phyloP scores from a whole-genome alignment of 768 basidiomycete genomes.

The Auriscalpium microsporum region DNA sequence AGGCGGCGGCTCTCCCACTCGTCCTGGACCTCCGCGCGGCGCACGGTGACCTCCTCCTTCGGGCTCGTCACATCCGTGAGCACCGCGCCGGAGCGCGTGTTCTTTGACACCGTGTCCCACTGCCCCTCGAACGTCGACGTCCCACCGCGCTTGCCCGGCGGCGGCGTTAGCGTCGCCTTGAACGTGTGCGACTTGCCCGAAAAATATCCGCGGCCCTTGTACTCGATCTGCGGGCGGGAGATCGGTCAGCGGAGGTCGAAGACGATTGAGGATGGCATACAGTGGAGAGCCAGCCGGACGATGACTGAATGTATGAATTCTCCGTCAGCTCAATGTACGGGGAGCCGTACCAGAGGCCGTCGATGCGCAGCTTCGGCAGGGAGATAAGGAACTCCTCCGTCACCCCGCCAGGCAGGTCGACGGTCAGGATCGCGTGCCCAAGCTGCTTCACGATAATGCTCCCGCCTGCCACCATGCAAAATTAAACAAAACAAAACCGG shows the following conservation, averaged over 20 bases:
- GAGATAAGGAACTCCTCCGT: slow-evolving; percentile 81
- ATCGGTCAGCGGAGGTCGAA: background rate
- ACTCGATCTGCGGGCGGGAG: slow-evolving; percentile 51
- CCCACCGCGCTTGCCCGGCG: slow-evolving; percentile 20
- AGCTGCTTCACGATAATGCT: slow-evolving; percentile 88
- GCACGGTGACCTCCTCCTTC: slow-evolving; percentile 69
- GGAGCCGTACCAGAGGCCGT: slow-evolving; percentile 85
- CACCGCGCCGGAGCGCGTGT: slow-evolving; percentile 32
- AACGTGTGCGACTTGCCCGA: slow-evolving; percentile 88
- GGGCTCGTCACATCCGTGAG: slow-evolving; percentile 74
- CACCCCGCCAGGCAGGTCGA: slow-evolving; percentile 47
- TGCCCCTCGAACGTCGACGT: slow-evolving; percentile 61
- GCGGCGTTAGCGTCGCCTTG: slow-evolving; percentile 67
- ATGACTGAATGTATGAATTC: slow-evolving; percentile 65
- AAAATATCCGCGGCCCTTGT: slow-evolving; percentile 96
- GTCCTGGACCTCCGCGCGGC: slow-evolving; percentile 53
- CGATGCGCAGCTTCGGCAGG: slow-evolving; percentile 84
- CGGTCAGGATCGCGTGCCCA: slow-evolving; percentile 81
- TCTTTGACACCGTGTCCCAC: slow-evolving; percentile 67
- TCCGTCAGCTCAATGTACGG: slow-evolving; percentile 91
- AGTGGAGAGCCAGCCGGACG: slow-evolving; percentile 50
- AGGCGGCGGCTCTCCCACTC: slow-evolving; percentile 82
- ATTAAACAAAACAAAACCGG: too few relatives aligned
- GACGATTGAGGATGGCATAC: slow-evolving; percentile 23
- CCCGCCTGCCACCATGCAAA: slow-evolving; percentile 34